These are phyloP conservation scores for Heterobasidion irregulare DNA, from an alignment of 1,284 basidiomycete genomes.

Conservation along the genomic window DNA sequence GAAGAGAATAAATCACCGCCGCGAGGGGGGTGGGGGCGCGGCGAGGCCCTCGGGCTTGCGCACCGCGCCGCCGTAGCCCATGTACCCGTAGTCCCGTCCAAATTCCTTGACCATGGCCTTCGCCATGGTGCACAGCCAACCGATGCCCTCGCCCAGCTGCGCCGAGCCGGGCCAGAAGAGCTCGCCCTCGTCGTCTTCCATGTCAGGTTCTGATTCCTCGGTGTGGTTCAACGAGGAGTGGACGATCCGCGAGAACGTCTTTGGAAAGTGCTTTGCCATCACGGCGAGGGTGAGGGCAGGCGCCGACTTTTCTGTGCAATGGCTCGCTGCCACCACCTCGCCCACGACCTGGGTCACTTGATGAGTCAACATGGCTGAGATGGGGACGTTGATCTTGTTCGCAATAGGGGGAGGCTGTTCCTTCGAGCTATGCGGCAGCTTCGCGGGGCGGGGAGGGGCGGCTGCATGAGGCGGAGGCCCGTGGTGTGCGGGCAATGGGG, in stretches of 20 bases:
- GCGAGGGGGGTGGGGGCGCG: too few species aligned
- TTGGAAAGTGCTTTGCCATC: conserved; percentile 60
- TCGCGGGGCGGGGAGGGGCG: conserved; percentile 3
- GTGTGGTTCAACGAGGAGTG: conserved; percentile 47
- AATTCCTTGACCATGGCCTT: conserved; percentile 76
- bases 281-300: conserved; percentile 50
- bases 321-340: conserved; percentile 33
- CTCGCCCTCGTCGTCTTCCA: conserved; percentile 75
- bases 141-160: conserved; percentile 63
- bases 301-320: conserved; percentile 43
- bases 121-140: conserved; percentile 73
- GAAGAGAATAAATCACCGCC: too few species aligned
- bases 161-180: conserved; percentile 70
- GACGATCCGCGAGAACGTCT: conserved; percentile 63
- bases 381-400: conserved; percentile 14
- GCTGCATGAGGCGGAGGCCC: conserved; percentile 6
- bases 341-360: conserved; percentile 40
- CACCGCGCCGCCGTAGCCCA: conserved; percentile 56
- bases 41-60: conserved; percentile 38
- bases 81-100: conserved; percentile 63
- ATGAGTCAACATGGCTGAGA: conserved; percentile 23
- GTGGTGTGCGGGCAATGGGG: conserved; percentile 1
- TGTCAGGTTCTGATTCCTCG: conserved; percentile 70
- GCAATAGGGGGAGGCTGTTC: conserved; percentile 8
- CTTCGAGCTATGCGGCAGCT: conserved; percentile 5